A percentile compares a stretch with the other conserved stretches of the same genome.
phyloP scores from a whole-genome alignment of 352 stramenopile species.

The Phytopythium litorale region DNA sequence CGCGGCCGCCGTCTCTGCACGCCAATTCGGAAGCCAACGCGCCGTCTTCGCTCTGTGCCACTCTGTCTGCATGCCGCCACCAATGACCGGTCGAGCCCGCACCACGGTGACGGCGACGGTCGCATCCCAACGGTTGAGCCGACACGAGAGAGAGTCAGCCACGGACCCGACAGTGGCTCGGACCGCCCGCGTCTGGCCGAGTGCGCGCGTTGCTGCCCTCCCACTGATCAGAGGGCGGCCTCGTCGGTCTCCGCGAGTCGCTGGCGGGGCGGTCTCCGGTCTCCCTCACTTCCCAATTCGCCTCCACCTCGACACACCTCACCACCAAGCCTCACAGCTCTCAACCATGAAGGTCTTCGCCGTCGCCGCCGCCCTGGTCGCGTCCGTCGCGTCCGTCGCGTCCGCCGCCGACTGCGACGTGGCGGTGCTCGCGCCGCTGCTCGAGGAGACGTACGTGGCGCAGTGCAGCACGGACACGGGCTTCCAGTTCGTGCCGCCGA shows the following conservation, averaged over 20 bases:
- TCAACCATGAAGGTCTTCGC: slow-evolving; percentile 14
- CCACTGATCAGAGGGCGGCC: not conserved
- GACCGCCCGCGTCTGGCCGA: not conserved
- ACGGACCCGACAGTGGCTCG: not conserved
- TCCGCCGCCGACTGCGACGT: slow-evolving; percentile 12
- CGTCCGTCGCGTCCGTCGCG: slow-evolving; percentile 8
- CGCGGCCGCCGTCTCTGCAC: no score
- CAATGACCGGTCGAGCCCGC: no score
- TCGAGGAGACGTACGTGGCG: not conserved
- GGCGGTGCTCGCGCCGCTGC: slow-evolving; percentile 3
- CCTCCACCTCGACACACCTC: not conserved
- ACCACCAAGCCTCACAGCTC: not conserved
- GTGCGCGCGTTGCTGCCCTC: not conserved
- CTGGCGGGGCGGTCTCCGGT: not conserved
- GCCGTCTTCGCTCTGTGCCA: no score
- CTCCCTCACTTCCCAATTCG: slow-evolving; percentile 2
- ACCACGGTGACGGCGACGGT: no score
- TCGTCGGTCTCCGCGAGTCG: not conserved
- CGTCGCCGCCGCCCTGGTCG: slow-evolving; percentile 6
- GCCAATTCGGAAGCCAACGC: not conserved
- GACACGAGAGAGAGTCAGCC: not conserved
- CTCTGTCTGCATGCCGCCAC: no score
- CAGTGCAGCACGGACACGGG: slow-evolving; percentile 19
- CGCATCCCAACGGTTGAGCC: no score
- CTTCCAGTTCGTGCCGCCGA: slow-evolving; percentile 13